Base-by-base conservation (phyloP, 139 green algal species). In the Pleodorina starrii region DNA sequence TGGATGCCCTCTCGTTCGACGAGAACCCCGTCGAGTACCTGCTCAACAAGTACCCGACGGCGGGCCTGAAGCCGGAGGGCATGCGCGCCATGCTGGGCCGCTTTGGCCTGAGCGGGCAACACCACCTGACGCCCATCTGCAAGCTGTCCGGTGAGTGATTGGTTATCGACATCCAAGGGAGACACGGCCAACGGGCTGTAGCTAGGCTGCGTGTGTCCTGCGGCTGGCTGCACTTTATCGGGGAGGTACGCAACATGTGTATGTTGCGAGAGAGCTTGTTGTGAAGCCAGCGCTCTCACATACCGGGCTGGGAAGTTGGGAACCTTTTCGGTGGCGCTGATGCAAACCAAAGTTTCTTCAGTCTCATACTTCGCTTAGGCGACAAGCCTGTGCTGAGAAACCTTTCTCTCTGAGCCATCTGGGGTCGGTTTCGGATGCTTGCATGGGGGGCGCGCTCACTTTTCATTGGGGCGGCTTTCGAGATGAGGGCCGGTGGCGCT, bases 21-120 rank as follows among this genome's bases (percentile, higher is more conserved):
- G 97, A 97, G 36, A 99, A 96, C 44, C 98, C 98, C 0, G 98
- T 99, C 51, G 95, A 98, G 90, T 99, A 99, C 91, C 95, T 99
- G 46, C 77, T 99, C 76, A 90, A 90, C 79, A 96, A 94, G 79
- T 99, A 93, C 79, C 93, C 93, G 0, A 85, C 93, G 68, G 84
- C 87, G 32, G 90, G 92, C 9, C 72, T 98, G 14, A 98, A 97
- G 93, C 93, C 95, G 35, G 97, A 99, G 94, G 90, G 96, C 44
- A 99, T 99, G 94, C 94, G 98, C 38, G 96, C 96, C 12, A 97
- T 95, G 93, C 95, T 99, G 25, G 98, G 98, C 2, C 95, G 94
- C 57, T 99, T 99, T 94, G 98, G 98, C 2, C 94, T 99, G 42
- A 92, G 90, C 72, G 98, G 98, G 6, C 96, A 99, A 87, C 97